These are phyloP conservation scores for Solanum phureja DNA, from an alignment of 257 asterid genomes.

Conservation along the genomic window DNA sequence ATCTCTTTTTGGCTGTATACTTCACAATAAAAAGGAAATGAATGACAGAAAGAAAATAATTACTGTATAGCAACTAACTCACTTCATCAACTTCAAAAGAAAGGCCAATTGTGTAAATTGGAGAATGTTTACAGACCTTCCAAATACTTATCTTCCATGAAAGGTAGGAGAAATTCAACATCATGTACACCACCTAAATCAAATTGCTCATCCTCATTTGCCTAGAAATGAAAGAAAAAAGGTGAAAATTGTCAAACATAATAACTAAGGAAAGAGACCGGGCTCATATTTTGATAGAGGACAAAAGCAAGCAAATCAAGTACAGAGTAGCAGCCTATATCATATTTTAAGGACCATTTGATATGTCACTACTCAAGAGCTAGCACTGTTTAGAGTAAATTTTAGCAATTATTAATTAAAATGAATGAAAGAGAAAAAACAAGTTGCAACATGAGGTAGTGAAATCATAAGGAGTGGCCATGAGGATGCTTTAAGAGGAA, in stretches of 20 bases:
- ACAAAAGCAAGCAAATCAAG: background rate
- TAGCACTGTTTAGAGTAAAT: background rate
- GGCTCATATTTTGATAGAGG: background rate
- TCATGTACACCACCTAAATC: no score
- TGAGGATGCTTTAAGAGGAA: background rate
- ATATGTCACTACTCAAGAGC: background rate
- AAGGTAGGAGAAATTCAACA: no score
- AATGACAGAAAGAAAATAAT: background rate
- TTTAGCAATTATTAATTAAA: background rate
- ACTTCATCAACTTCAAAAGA: background rate
- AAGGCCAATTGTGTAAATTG: background rate
- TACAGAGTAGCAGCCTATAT: background rate
- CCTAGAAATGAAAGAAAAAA: no score
- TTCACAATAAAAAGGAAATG: conserved; percentile 20
- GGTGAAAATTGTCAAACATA: no score
- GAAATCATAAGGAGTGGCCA: background rate
- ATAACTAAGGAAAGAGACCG: background rate
- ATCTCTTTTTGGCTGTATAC: conserved; percentile 51
- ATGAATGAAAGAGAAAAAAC: background rate
- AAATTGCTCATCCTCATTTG: no score
- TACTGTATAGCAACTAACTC: background rate
- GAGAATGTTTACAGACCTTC: conserved; percentile 28
- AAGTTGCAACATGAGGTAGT: background rate
- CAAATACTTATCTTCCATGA: no score
- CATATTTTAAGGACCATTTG: background rate